phyloP scores from a whole-genome alignment of 2,329 filamentous ascomycete species.

The Didymella exigua region DNA sequence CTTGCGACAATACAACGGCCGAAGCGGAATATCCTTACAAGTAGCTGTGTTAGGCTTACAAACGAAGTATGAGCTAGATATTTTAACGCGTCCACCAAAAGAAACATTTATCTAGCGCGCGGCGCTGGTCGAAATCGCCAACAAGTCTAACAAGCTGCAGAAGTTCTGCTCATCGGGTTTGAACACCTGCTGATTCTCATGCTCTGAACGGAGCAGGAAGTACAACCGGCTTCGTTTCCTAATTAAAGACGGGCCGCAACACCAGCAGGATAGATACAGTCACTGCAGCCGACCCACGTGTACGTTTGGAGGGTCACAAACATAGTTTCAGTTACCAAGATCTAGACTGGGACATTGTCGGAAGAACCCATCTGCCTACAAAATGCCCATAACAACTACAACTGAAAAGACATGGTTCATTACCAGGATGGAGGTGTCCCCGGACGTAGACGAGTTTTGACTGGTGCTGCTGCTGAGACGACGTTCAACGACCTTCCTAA shows the following conservation, averaged over 20 bases:
- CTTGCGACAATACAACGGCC: neutral
- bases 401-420: slow-evolving; percentile 30
- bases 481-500: slow-evolving; percentile 37
- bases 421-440: slow-evolving; percentile 42
- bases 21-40: neutral
- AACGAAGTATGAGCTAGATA: neutral
- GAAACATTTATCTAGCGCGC: no score
- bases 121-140: no score
- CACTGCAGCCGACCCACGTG: neutral
- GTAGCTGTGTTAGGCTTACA: neutral
- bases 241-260: neutral
- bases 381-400: slow-evolving; percentile 21
- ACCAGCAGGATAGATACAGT: neutral
- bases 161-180: neutral
- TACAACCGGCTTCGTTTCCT: neutral
- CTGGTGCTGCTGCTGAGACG: slow-evolving; percentile 29
- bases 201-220: neutral
- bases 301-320: neutral
- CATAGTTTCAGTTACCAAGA: neutral
- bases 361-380: neutral
- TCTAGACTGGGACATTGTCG: neutral
- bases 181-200: neutral
- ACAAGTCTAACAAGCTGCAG: neutral
- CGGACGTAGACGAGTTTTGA: slow-evolving; percentile 34
- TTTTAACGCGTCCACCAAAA: no score